Percentiles rank a stretch among this genome's conserved stretches.
phyloP scores from a whole-genome alignment of 1,284 basidiomycete genomes.

The Sphaerobolus stellatus region DNA sequence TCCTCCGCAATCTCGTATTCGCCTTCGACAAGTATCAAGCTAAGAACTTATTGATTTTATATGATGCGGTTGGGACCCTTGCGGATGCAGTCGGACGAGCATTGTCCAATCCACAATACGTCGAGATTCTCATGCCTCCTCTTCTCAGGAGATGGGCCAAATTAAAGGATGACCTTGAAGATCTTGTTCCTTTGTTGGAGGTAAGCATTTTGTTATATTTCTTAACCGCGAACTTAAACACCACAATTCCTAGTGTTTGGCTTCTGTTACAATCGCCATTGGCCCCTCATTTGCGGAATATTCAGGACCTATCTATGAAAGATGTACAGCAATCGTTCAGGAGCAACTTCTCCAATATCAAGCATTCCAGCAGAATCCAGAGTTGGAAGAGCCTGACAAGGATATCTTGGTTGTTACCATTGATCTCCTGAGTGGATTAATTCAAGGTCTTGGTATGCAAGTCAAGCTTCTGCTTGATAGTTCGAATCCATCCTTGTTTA shows the following conservation, averaged over 20 bases:
- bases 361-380: constrained; percentile 79
- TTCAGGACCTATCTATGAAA: constrained; percentile 89
- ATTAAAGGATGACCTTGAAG: constrained; percentile 87
- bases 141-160: constrained; percentile 88
- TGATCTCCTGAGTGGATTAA: constrained; percentile 92
- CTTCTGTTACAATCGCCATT: constrained; percentile 96
- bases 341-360: constrained; percentile 80
- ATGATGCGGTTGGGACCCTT: constrained; percentile 96
- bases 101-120: constrained; percentile 81
- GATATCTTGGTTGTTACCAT: constrained; percentile 97
- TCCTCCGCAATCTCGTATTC: constrained; percentile 91
- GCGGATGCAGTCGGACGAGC: constrained; percentile 94
- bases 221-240: constrained; percentile 13
- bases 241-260: constrained; percentile 72
- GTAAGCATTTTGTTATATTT: constrained; percentile 41
- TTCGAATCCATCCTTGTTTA: constrained; percentile 74
- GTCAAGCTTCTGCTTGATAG: constrained; percentile 70
- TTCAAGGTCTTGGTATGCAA: constrained; percentile 86
- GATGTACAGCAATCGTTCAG: constrained; percentile 88
- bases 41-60: constrained; percentile 98
- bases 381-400: constrained; percentile 90
- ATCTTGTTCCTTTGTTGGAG: constrained; percentile 93
- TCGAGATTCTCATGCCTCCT: constrained; percentile 96
- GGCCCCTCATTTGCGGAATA: constrained; percentile 89
- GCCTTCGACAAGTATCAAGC: constrained; percentile 99